These are phyloP conservation scores for Przewalskia tangutica DNA, from an alignment of 257 asterid genomes.

Conservation along the genomic window DNA sequence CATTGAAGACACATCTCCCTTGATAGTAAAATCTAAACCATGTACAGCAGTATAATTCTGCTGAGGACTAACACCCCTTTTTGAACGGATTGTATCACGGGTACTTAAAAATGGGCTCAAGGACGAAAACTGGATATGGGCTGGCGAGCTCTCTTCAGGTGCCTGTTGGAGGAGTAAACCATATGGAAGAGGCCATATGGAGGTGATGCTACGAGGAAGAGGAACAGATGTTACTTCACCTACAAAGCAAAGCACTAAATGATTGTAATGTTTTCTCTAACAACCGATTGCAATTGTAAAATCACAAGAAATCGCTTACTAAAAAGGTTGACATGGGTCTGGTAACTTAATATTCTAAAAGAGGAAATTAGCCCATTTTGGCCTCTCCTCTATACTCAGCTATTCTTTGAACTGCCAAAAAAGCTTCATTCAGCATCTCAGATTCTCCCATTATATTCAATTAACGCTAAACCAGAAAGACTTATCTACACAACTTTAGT, in stretches of 20 bases:
- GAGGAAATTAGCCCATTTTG: neutral
- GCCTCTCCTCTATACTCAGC: neutral
- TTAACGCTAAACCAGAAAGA: neutral
- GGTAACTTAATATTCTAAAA: neutral
- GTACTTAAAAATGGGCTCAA: slow-evolving; percentile 38
- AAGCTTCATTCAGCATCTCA: neutral
- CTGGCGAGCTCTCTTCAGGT: slow-evolving; percentile 50
- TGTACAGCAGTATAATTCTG: slow-evolving; percentile 32
- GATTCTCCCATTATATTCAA: neutral
- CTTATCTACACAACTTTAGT: neutral
- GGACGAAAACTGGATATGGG: slow-evolving; percentile 41
- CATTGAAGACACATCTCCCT: slow-evolving; percentile 44
- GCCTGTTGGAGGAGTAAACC: slow-evolving; percentile 86
- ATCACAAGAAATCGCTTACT: neutral
- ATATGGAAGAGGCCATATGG: slow-evolving; percentile 93
- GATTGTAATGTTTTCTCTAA: neutral
- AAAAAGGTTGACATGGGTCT: neutral
- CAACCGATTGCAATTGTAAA: neutral
- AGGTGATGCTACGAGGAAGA: slow-evolving; percentile 51
- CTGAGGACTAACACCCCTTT: slow-evolving; percentile 52
- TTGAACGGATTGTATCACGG: slow-evolving; percentile 46
- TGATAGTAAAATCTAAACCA: slow-evolving; percentile 33
- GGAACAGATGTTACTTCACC: slow-evolving; percentile 86
- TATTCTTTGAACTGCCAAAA: neutral
- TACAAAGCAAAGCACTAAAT: slow-evolving; percentile 29